Evolutionary conservation across 208 protist genomes (phyloP), one percentile per base, ranked within the genome.

Genomic region (Polymyxa betae): DNA sequence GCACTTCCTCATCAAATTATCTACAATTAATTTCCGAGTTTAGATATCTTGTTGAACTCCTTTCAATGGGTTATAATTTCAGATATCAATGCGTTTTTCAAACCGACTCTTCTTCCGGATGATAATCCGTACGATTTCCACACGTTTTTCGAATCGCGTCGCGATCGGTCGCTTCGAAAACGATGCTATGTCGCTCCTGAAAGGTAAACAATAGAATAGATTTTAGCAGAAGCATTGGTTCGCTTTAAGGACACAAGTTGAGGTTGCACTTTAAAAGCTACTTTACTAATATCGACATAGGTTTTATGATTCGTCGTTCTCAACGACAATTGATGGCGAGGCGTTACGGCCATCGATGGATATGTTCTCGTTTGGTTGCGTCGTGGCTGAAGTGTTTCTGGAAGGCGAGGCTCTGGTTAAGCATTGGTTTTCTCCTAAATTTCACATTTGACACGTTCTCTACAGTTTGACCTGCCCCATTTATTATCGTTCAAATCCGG

Each of bases 91-190:
- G 5, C 72, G 5, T 82, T 82, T 43, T 82, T 45, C 72, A 82
- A 82, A 43, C 72, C 72, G 12, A 35, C 35, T 43, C 35, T 45
- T 5, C 5, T 82, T 20, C 72, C 72, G n/a, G 72, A 82, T 35
- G 72, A 82, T 43, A 82, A 82, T 82, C 72, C 72, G 16, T 82
- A 40, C 72, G 72, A 82, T 43, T 82, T 82, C 35, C 40, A 82
- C 72, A 82, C 72, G 5, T 82, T 82, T 35, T 82, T 82, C n/a
- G 72, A 82, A 5, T 35, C 72, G 5, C 12, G 72, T n/a, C 72
- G 72, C 5, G 72, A 43, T 43, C 16, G 10, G n/a, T 45, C 72
- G 5, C 72, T 38, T 5, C 72, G 72, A 82, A 5, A 5, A 35
- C 5, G 72, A 43, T 82, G 72, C 35, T 82, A 82, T 43, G 12